Evolutionary conservation across 345 rosid species (phyloP).

Genomic region (Pugionium cornutum): DNA sequence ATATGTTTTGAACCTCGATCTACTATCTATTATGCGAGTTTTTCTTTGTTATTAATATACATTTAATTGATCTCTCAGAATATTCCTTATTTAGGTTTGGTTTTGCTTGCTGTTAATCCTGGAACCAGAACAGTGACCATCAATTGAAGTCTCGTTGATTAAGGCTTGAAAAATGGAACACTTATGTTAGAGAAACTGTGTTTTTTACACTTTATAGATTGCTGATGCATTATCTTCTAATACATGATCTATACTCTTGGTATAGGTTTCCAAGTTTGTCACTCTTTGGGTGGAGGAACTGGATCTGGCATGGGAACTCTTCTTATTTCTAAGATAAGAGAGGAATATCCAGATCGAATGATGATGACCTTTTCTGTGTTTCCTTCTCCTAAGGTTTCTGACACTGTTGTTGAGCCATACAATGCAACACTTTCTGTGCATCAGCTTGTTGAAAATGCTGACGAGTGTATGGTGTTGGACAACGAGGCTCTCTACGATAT

Average conservation of each 20-base stretch:
- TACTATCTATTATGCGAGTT: slow-evolving; percentile 1
- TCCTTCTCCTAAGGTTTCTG: slow-evolving; percentile 50
- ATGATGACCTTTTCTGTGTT: slow-evolving; percentile 47
- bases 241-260: neutral
- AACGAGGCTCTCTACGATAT: slow-evolving; percentile 49
- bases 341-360: slow-evolving; percentile 49
- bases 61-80: neutral
- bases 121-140: neutral
- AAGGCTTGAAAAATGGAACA: neutral
- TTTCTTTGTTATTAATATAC: too few species aligned
- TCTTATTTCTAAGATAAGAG: slow-evolving; percentile 44
- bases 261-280: slow-evolving; percentile 48
- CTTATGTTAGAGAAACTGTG: neutral
- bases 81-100: neutral
- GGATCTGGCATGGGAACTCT: slow-evolving; percentile 51
- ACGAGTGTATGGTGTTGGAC: slow-evolving; percentile 47
- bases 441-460: slow-evolving; percentile 48
- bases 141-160: slow-evolving; percentile 12
- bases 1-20: slow-evolving; percentile 23
- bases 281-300: slow-evolving; percentile 49
- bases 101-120: neutral
- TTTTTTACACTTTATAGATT: neutral
- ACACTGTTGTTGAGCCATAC: slow-evolving; percentile 49
- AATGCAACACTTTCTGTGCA: slow-evolving; percentile 48
- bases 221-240: slow-evolving; percentile 11